phyloP scores from a whole-genome alignment of 495 filamentous ascomycete species.

The Clavariopsis aquatica region DNA sequence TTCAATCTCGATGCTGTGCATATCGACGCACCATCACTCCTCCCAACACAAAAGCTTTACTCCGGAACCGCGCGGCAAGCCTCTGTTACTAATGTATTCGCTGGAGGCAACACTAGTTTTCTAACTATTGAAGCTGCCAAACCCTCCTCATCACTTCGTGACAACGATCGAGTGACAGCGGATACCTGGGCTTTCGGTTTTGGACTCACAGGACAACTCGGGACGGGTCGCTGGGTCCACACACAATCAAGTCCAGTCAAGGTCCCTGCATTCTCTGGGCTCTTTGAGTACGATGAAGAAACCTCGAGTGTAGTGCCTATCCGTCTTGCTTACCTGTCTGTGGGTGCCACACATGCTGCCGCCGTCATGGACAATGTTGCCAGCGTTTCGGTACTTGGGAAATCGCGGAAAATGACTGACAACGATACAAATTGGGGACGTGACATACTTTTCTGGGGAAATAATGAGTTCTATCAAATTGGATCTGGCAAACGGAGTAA shows the following conservation, averaged over 20 bases:
- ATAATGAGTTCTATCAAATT: slow-evolving; percentile 89
- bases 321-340: slow-evolving; percentile 66
- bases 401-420: slow-evolving; percentile 42
- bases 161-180: slow-evolving; percentile 55
- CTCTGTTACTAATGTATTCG: slow-evolving; percentile 70
- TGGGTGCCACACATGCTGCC: slow-evolving; percentile 75
- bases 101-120: slow-evolving; percentile 83
- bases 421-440: slow-evolving; percentile 79
- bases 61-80: slow-evolving; percentile 58
- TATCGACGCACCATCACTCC: slow-evolving; percentile 66
- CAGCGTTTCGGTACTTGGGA: slow-evolving; percentile 55
- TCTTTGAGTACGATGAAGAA: slow-evolving; percentile 83
- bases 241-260: slow-evolving; percentile 75
- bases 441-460: slow-evolving; percentile 90
- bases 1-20: slow-evolving; percentile 59
- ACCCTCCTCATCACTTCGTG: slow-evolving; percentile 46
- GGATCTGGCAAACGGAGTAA: slow-evolving; percentile 91
- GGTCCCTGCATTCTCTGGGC: slow-evolving; percentile 76
- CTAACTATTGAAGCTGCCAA: slow-evolving; percentile 78
- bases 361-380: slow-evolving; percentile 81
- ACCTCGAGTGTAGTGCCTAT: slow-evolving; percentile 71
- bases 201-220: slow-evolving; percentile 80
- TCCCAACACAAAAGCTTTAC: slow-evolving; percentile 73
- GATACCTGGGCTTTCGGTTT: slow-evolving; percentile 86
- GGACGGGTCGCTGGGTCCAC: slow-evolving; percentile 89